Evolutionary conservation across 106 monocot species (phyloP).

Genomic region (Gastrodia elata): DNA sequence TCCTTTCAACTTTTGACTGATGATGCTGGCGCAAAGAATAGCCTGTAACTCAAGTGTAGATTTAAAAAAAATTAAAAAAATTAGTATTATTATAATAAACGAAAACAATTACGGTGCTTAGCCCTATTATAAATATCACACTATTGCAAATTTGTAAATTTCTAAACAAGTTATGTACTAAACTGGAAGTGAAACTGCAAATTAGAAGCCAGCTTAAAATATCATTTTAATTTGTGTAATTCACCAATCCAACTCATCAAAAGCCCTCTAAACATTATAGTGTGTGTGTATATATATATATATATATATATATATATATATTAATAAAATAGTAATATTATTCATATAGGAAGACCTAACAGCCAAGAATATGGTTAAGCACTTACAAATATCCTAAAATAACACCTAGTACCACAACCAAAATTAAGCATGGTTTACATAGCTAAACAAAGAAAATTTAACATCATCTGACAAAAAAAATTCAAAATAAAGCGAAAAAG

Average conservation of each 20-base stretch:
- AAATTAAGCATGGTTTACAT: too few relatives aligned
- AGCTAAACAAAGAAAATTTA: too few relatives aligned
- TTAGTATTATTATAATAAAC: not conserved
- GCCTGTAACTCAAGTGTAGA: constrained; percentile 25
- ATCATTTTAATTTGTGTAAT: not conserved
- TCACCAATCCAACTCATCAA: not conserved
- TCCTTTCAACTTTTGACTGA: constrained; percentile 64
- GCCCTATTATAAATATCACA: not conserved
- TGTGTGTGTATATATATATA: not conserved
- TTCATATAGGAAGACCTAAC: too few relatives aligned
- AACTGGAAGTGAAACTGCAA: not conserved
- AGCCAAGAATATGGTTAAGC: too few relatives aligned
- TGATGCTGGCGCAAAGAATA: constrained; percentile 77
- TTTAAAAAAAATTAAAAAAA: not conserved
- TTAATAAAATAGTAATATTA: too few relatives aligned
- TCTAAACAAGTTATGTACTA: not conserved
- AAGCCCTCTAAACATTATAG: not conserved
- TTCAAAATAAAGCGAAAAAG: too few relatives aligned
- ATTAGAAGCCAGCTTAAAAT: not conserved
- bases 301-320: not conserved
- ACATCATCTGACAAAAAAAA: too few relatives aligned
- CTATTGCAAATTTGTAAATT: not conserved
- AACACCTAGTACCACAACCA: too few relatives aligned
- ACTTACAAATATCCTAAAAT: too few relatives aligned
- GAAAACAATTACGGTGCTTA: not conserved